Conservation (phyloP, 495 filamentous ascomycete species). For the Hyaloscypha bicolor region DNA sequence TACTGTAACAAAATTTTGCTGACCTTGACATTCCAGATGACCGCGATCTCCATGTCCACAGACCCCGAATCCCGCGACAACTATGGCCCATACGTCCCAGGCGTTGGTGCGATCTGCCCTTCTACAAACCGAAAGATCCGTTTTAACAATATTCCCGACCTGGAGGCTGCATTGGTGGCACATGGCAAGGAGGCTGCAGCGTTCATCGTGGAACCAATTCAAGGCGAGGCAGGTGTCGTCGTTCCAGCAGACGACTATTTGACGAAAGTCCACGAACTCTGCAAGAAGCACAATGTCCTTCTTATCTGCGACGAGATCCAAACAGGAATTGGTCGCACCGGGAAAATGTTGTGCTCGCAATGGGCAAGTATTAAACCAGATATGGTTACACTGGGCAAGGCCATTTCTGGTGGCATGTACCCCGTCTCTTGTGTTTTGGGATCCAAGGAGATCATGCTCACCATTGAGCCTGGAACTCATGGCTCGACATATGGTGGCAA, state of each 20-base stretch:
- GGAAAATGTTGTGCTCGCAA: conserved; percentile 88
- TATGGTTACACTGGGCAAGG: conserved; percentile 92
- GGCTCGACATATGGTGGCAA: conserved; percentile 98
- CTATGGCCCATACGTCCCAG: conserved; percentile 94
- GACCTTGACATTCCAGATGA: conserved; percentile 62
- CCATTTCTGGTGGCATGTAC: conserved; percentile 98
- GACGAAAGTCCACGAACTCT: conserved; percentile 75
- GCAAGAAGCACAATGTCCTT: conserved; percentile 91
- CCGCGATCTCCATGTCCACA: conserved; percentile 89
- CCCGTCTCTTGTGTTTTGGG: conserved; percentile 93
- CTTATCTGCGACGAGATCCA: conserved; percentile 99
- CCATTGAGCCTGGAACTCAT: conserved; percentile 95
- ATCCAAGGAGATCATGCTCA: conserved; percentile 91
- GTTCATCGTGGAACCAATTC: conserved; percentile 96
- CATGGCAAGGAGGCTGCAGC: conserved; percentile 87
- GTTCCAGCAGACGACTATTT: conserved; percentile 93
- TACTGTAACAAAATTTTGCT: conserved; percentile 23
- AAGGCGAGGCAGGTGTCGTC: conserved; percentile 96
- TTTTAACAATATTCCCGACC: conserved; percentile 81
- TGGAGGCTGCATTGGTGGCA: conserved; percentile 76
- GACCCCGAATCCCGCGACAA: conserved; percentile 96
- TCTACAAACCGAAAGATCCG: conserved; percentile 76
- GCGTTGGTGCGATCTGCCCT: conserved; percentile 77
- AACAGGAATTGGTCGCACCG: conserved; percentile 93
- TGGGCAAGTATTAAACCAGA: conserved; percentile 97